Base-by-base conservation (phyloP, 176 grass and related monocot species). In the Rhipidocladum racemiflorum region DNA sequence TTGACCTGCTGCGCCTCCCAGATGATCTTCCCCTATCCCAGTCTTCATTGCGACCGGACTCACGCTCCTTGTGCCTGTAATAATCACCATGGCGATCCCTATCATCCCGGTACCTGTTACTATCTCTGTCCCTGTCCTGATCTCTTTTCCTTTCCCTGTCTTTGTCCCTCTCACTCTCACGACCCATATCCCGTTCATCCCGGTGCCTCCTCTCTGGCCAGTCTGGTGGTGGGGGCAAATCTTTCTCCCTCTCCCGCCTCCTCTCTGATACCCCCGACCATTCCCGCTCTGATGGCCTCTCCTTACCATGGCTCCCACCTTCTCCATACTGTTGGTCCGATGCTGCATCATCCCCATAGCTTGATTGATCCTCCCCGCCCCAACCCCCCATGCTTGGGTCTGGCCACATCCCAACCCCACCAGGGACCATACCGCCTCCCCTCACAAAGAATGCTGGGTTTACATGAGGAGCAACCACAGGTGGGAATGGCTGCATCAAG, bases 271-370 rank as follows among this genome's bases (percentile, higher is more conserved):
- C 77, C 61, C 87, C 87, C 30, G 90, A 92, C 82, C 90, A 86
- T 51, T 96, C 90, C 56, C 93, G 64, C 59, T 94, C 88, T 27
- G 79, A 55, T 21, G 87, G 82, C 72, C 90, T 94, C 46, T 95
- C 90, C 75, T 92, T 95, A 39, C 90, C 92, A 89, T 91, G 84
- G 73, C 72, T 94, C 14, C 70, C 92, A 55, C 87, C 92, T 80
- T 90, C 91, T 23, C 91, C 85, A 39, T 94, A 91, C 32, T 91
- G 92, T 23, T 94, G 92, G n/a, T 94, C 92, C 44, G 92, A 94
- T 28, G 84, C 92, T 11, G 89, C 92, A 91, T 94, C 92, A 85
- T 94, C 92, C 25, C 92, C 87, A 73, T 94, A 94, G 83, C 92
- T 94, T 21, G 86, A 87, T 70, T 94, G 92, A 30, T 94, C 87